Evolutionary conservation across 495 filamentous ascomycete genomes (phyloP).

Genomic region (Penicillium crystallinum): DNA sequence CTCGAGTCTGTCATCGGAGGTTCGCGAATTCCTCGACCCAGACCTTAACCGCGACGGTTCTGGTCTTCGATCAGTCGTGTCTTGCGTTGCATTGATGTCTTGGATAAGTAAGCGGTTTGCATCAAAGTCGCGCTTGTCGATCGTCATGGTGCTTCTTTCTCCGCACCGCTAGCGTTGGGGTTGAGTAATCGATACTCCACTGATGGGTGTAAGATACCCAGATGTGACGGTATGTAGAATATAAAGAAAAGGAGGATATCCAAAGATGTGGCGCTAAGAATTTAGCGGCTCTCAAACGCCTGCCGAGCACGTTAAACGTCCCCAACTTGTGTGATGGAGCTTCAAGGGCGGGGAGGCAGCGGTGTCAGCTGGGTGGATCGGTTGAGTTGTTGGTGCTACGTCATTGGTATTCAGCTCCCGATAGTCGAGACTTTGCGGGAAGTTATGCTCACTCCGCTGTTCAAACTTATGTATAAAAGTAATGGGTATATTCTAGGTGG

Average conservation of each 20-base stretch:
- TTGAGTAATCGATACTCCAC: not conserved
- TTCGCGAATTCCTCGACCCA: constrained; percentile 18
- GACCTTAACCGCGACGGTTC: constrained; percentile 12
- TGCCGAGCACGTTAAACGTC: not conserved
- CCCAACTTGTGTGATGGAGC: constrained; percentile 1
- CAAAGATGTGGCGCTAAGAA: not conserved
- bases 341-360: constrained; percentile 9
- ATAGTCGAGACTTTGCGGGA: not conserved
- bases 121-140: constrained; percentile 61
- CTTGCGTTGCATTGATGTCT: constrained; percentile 26
- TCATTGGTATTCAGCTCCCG: constrained; percentile 12
- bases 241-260: not conserved
- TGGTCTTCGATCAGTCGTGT: constrained; percentile 9
- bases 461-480: not conserved
- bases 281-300: not conserved
- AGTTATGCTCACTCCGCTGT: not conserved
- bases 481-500: not conserved
- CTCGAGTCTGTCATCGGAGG: constrained; percentile 7
- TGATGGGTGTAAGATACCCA: not conserved
- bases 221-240: not conserved
- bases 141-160: constrained; percentile 26
- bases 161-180: not conserved
- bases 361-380: constrained; percentile 28
- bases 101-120: constrained; percentile 43
- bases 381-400: constrained; percentile 18